Evolutionary conservation across 2,329 filamentous ascomycete genomes (phyloP).

Genomic region (Aspergillus sergii): DNA sequence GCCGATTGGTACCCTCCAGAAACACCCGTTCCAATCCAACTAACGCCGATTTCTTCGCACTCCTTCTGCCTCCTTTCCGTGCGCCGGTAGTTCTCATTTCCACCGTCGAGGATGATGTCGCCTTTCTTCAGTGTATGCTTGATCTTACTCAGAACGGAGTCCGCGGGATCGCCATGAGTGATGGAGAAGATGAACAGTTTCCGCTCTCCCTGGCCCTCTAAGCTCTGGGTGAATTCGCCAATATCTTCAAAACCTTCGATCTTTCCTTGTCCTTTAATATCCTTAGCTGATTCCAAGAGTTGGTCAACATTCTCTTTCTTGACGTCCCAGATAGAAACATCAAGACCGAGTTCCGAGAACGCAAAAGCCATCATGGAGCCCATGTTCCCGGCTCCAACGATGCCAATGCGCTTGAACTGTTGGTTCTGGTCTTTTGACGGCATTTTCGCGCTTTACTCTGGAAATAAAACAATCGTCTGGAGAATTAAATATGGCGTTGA

Average conservation of each 20-base stretch:
- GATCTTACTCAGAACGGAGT: conserved; percentile 42
- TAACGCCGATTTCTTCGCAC: conserved; percentile 59
- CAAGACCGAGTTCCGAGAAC: conserved; percentile 41
- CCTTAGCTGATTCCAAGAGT: conserved; percentile 27
- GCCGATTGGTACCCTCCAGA: conserved; percentile 71
- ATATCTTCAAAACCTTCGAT: conserved; percentile 39
- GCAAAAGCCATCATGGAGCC: conserved; percentile 48
- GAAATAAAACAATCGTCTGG: not conserved
- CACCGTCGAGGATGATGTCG: conserved; percentile 70
- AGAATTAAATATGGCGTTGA: not conserved
- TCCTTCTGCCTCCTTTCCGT: conserved; percentile 66
- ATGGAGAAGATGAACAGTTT: conserved; percentile 46
- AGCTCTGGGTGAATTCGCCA: conserved; percentile 37
- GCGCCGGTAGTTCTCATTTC: conserved; percentile 67
- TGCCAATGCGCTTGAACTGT: conserved; percentile 40
- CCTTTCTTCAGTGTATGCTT: conserved; percentile 57
- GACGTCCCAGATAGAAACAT: conserved; percentile 45
- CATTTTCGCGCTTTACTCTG: conserved; percentile 20
- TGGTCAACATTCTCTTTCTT: conserved; percentile 37
- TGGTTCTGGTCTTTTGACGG: conserved; percentile 18
- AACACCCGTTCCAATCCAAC: conserved; percentile 69
- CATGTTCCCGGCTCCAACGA: conserved; percentile 46
- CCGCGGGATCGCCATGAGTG: conserved; percentile 43
- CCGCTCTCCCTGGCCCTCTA: conserved; percentile 32
- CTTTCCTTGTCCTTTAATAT: conserved; percentile 31